Evolutionary conservation across 352 stramenopile genomes (phyloP).

Genomic region (Pythium biforme): DNA sequence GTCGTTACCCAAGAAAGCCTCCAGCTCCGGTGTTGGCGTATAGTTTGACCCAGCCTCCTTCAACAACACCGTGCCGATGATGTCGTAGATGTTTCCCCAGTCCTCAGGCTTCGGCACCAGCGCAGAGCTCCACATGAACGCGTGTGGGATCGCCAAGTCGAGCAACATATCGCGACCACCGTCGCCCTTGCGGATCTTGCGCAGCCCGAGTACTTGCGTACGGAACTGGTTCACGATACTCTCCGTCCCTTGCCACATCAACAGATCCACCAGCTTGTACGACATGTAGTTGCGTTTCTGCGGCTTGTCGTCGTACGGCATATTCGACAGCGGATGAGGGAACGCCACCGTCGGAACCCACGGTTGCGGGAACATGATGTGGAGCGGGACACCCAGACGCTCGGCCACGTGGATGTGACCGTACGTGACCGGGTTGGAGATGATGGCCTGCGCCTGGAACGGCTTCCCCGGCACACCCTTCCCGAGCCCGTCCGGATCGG

Average conservation of each 20-base stretch:
- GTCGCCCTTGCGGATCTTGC: constrained; percentile 65
- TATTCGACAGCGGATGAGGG: constrained; percentile 86
- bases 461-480: constrained; percentile 39
- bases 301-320: constrained; percentile 69
- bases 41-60: constrained; percentile 44
- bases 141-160: constrained; percentile 76
- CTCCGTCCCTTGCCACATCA: constrained; percentile 73
- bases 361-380: constrained; percentile 94
- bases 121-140: constrained; percentile 87
- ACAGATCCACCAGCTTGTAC: constrained; percentile 86
- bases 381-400: constrained; percentile 87
- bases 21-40: constrained; percentile 50
- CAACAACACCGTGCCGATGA: constrained; percentile 83
- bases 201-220: constrained; percentile 46
- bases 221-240: constrained; percentile 87
- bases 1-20: constrained; percentile 61
- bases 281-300: constrained; percentile 76
- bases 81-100: constrained; percentile 86
- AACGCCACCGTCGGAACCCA: constrained; percentile 89
- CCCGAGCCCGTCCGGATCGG: constrained; percentile 69
- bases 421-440: constrained; percentile 93
- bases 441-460: constrained; percentile 91
- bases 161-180: constrained; percentile 54
- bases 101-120: constrained; percentile 89
- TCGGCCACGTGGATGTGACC: constrained; percentile 93